Evolutionary conservation across 768 basidiomycete genomes (phyloP).

Genomic region (Amylocystis lapponica): DNA sequence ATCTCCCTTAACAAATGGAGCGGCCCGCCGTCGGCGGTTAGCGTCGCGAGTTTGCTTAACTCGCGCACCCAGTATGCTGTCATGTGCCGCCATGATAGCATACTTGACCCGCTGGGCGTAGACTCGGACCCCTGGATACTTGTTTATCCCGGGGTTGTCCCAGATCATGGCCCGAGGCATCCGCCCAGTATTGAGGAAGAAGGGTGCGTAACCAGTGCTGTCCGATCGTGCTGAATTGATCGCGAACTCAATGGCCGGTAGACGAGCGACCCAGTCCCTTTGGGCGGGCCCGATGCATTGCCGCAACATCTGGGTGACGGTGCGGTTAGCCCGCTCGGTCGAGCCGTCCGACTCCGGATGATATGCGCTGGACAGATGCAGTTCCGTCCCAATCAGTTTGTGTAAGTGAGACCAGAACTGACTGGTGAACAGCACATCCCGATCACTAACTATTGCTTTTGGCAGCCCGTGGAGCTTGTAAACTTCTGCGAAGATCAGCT

Average conservation of each 20-base stretch:
- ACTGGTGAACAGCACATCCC: conserved; percentile 29
- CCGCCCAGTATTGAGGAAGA: conserved; percentile 20
- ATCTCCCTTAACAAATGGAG: conserved; percentile 18
- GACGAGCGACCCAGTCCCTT: conserved; percentile 24
- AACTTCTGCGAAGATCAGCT: conserved; percentile 28
- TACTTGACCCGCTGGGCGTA: conserved; percentile 21
- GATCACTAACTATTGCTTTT: conserved; percentile 21
- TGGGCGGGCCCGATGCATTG: conserved; percentile 7
- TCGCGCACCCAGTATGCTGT: conserved; percentile 30
- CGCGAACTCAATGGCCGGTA: conserved; percentile 34
- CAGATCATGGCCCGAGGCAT: conserved; percentile 24
- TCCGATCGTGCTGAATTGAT: conserved; percentile 28
- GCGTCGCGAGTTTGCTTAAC: conserved; percentile 27
- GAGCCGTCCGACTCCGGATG: conserved; percentile 29
- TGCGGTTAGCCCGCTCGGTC: conserved; percentile 15
- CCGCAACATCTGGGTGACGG: conserved; percentile 14
- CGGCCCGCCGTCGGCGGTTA: conserved; percentile 18
- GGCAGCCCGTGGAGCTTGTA: conserved; percentile 33
- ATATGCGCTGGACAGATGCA: conserved; percentile 22
- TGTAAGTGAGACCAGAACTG: conserved; percentile 27
- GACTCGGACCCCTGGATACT: conserved; percentile 18
- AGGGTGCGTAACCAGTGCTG: conserved; percentile 31
- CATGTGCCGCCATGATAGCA: conserved; percentile 28
- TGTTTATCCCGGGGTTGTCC: conserved; percentile 7
- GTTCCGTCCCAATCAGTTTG: conserved; percentile 12